Evolutionary conservation across 2,329 filamentous ascomycete species (phyloP).

Genomic region (Fusarium sp.): DNA sequence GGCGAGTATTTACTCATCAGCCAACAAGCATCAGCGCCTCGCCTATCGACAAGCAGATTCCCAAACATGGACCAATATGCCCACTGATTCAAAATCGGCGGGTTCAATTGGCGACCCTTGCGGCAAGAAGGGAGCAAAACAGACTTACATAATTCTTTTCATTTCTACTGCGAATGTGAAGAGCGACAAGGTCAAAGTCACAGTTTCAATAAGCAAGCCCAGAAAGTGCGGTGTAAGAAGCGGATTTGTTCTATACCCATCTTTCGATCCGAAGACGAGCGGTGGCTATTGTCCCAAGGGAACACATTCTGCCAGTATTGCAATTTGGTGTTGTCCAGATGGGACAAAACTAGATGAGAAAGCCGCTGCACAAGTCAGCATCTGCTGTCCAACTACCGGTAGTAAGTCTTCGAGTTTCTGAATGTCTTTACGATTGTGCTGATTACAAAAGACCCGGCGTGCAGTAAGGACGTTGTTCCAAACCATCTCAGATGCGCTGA

Average conservation of each 20-base stretch:
- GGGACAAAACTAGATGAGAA: conserved; percentile 13
- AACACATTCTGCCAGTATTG: conserved; percentile 3
- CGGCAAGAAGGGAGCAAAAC: neutral
- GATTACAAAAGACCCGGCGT: conserved; percentile 10
- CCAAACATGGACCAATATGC: conserved; percentile 10
- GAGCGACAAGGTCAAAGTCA: conserved; percentile 7
- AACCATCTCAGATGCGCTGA: conserved; percentile 15
- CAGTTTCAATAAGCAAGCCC: neutral
- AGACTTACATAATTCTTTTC: conserved; percentile 2
- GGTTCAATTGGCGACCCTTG: neutral
- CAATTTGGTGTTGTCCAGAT: conserved; percentile 25
- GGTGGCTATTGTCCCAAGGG: conserved; percentile 7
- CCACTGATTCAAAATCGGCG: neutral
- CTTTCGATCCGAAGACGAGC: neutral
- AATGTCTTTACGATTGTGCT: neutral
- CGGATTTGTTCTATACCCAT: conserved; percentile 26
- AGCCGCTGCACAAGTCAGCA: neutral
- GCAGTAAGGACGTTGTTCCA: conserved; percentile 6
- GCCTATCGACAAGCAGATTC: conserved; percentile 12
- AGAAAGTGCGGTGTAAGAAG: conserved; percentile 3
- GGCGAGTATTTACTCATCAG: conserved; percentile 1
- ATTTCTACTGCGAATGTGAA: conserved; percentile 5
- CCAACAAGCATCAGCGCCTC: conserved; percentile 4
- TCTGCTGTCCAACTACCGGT: conserved; percentile 31
- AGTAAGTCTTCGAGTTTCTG: neutral